These are phyloP conservation scores for Ophiostoma sp. DNA, from an alignment of 2,329 filamentous ascomycete species.

Conservation along the genomic window DNA sequence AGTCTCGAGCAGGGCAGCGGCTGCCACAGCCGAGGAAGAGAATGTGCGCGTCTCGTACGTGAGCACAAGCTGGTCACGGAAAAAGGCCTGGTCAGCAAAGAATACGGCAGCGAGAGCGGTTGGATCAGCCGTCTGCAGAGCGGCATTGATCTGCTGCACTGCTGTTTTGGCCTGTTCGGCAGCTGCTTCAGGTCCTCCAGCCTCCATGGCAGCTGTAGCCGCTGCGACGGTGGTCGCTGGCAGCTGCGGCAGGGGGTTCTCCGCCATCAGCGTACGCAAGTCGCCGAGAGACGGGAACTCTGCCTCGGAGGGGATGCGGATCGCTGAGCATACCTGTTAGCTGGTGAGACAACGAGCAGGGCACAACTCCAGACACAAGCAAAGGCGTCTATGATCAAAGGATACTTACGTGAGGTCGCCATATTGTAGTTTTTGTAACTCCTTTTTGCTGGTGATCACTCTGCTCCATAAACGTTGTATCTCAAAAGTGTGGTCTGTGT, in stretches of 20 bases:
- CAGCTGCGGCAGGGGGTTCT: background rate
- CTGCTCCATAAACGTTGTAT: background rate
- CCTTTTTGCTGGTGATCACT: background rate
- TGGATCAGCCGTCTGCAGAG: background rate
- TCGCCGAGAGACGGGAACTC: background rate
- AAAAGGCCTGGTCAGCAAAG: background rate
- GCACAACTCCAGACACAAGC: background rate
- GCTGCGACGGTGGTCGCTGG: background rate
- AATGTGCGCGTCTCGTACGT: conserved; percentile 5
- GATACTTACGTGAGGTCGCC: background rate
- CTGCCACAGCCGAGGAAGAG: background rate
- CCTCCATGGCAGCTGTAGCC: background rate
- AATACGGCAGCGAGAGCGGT: background rate
- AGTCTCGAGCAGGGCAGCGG: background rate
- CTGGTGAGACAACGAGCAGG: background rate
- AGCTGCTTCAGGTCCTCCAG: background rate
- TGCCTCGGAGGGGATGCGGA: background rate
- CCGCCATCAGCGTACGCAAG: background rate
- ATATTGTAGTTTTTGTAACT: background rate
- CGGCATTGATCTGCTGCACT: background rate
- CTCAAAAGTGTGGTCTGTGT: background rate
- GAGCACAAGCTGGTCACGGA: background rate
- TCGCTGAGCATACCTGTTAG: background rate
- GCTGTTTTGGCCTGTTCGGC: background rate
- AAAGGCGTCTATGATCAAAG: background rate